Base-by-base conservation (phyloP, 2,329 filamentous ascomycete species). In the Fusarium ambrosium region DNA sequence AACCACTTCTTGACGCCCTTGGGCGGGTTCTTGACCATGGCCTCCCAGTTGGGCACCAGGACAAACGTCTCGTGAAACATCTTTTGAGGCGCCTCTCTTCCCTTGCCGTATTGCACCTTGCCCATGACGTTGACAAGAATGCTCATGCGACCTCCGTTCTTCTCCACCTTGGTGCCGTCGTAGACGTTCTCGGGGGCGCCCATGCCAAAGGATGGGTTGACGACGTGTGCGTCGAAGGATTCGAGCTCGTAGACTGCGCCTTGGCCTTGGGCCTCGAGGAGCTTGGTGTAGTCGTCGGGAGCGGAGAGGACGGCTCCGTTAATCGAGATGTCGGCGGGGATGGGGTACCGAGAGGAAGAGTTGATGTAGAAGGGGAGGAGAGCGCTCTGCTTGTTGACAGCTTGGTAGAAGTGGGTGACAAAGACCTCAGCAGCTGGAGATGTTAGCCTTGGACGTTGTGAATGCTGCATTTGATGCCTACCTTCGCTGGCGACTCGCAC, bases 51-150 rank as follows among this genome's bases (percentile, higher is more conserved):
- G 9, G 95, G 94, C 41, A 96, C 93, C 64, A 98, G 86, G 27
- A 97, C 89, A 80, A 97, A 92, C 1, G 89, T 92, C 82, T 98
- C 95, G 78, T 91, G 93, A 81, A 97, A 97, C 39, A 90, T 91
- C 75, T 91, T 90, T 81, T 90, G 88, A 16, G 89, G 89, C 16
- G 90, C 89, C 34, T 92, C 89, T 75, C 88, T 88, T 68, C 87
- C 88, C 69, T 90, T 89, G 59, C 92, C 92, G 79, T 93, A 92
- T 73, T 91, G 89, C 41, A 97, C 91, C 71, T 87, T 90, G 6
- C 95, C 95, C 79, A 90, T 93, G 62, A 95, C 91, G 68, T 92
- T 89, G n/a, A 97, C 89, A 39, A 92, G 84, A 69, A 97, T 87
- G 77, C 92, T 93, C 79, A 93, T 91, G 70, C 89, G 89, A 64